These are phyloP conservation scores for Calycina herbarum DNA, from an alignment of 2,329 filamentous ascomycete species.

Conservation along the genomic window DNA sequence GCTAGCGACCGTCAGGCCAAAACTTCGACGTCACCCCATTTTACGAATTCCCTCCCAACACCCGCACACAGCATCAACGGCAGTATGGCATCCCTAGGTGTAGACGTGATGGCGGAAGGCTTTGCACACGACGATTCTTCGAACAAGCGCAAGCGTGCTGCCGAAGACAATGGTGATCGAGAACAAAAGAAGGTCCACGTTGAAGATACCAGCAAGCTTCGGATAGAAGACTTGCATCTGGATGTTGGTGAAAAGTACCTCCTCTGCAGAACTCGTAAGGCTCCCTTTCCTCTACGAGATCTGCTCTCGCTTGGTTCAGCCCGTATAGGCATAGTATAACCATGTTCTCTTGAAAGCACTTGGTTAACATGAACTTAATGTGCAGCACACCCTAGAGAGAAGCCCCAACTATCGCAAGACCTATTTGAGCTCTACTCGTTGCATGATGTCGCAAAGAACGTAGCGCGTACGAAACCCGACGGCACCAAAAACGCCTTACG, in stretches of 20 bases:
- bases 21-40: slow-evolving; percentile 51
- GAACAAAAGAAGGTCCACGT: slow-evolving; percentile 62
- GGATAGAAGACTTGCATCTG: slow-evolving; percentile 64
- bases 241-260: slow-evolving; percentile 69
- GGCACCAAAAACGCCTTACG: slow-evolving; percentile 67
- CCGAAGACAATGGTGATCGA: slow-evolving; percentile 57
- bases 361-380: slow-evolving; percentile 39
- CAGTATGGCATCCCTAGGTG: slow-evolving; percentile 37
- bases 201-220: slow-evolving; percentile 56
- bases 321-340: slow-evolving; percentile 20
- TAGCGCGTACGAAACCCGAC: slow-evolving; percentile 63
- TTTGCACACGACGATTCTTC: slow-evolving; percentile 50
- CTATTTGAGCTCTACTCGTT: slow-evolving; percentile 60
- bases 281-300: slow-evolving; percentile 45
- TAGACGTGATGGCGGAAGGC: slow-evolving; percentile 25
- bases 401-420: slow-evolving; percentile 55
- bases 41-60: slow-evolving; percentile 52
- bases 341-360: slow-evolving; percentile 26
- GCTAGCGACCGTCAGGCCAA: slow-evolving; percentile 43
- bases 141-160: slow-evolving; percentile 61
- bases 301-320: slow-evolving; percentile 17
- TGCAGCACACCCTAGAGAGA: slow-evolving; percentile 36
- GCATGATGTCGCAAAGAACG: slow-evolving; percentile 56
- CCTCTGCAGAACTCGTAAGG: slow-evolving; percentile 67
- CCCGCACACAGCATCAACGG: slow-evolving; percentile 64